Base-by-base conservation (phyloP, 1,139 yeast genomes). In the Scheffersomyces stambukii region DNA sequence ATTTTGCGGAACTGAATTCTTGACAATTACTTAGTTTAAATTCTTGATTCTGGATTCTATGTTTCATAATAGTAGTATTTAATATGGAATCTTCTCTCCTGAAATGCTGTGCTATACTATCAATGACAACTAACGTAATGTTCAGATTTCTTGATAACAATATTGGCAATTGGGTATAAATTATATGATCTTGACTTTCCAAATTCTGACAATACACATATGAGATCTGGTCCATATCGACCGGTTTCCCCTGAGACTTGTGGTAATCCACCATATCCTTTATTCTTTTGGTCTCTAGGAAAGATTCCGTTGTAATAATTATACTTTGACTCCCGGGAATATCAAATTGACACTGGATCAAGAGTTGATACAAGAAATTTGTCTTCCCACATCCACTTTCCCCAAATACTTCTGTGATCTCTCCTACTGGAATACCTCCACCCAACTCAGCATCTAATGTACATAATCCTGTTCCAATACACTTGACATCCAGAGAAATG, bases 351-450 rank as follows among this genome's bases (percentile, higher is more conserved):
- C 79, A 74, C 4, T 76, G 57, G 6, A 75, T 56, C 2, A 82
- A 63, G 27, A 86, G 45, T 40, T 81, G 91, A 54, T 80, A 66
- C 18, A 82, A 54, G 7, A 88, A 55, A 43, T 86, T 93, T 0
- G 95, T 79, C 50, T 88, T 88, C 0, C 95, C 96, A 3, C 83
- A 71, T 0, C 94, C 85, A 36, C 93, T 78, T 21, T 81, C 83
- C 0, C 97, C 97, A 42, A 78, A 79, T 3, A 89, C 51, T 54
- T 89, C 97, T 0, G 93, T 81, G 3, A 89, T 56, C 23, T 73
- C 66, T 3, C 88, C 81, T 1, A 73, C 43, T 0, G 73, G 75
- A 4, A 88, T 64, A 0, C 96, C 96, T 1, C 91, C 91, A 16
- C 72, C 69, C 10, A 88, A 52, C 3, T 62, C 45, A 7, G 42